These are phyloP conservation scores for Ceratocystis diversiconidia DNA, from an alignment of 2,329 filamentous ascomycete species.

Conservation along the genomic window DNA sequence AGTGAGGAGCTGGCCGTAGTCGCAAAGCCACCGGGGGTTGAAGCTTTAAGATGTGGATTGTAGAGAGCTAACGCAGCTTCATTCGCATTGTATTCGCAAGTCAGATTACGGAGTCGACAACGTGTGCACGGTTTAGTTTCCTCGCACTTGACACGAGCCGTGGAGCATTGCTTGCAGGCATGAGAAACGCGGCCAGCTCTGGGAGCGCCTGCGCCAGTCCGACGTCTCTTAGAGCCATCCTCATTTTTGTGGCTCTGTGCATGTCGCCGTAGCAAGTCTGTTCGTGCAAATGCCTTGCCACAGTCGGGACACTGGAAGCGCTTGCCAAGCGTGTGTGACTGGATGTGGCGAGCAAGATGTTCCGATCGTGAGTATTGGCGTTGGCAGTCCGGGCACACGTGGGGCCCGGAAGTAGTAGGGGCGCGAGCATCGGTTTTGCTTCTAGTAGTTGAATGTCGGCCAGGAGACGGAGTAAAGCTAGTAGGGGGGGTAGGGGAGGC, in stretches of 20 bases:
- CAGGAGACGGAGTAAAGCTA: constrained; percentile 14
- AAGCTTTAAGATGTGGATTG: constrained; percentile 19
- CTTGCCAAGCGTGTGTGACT: constrained; percentile 37
- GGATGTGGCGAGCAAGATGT: constrained; percentile 38
- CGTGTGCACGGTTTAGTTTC: constrained; percentile 40
- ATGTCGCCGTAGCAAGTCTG: constrained; percentile 40
- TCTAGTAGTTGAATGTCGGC: not conserved
- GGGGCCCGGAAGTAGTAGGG: constrained; percentile 6
- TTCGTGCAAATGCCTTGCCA: constrained; percentile 39
- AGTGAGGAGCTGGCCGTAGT: not conserved
- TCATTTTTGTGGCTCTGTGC: constrained; percentile 36
- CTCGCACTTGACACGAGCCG: constrained; percentile 41
- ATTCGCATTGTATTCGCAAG: constrained; percentile 30
- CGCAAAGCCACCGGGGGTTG: constrained; percentile 11
- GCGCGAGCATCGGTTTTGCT: not conserved
- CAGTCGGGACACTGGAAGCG: constrained; percentile 37
- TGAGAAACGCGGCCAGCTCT: constrained; percentile 37
- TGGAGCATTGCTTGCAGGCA: constrained; percentile 38
- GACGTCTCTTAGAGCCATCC: constrained; percentile 34
- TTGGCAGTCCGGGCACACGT: constrained; percentile 39
- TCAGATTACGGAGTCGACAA: constrained; percentile 34
- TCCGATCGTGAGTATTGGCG: constrained; percentile 39
- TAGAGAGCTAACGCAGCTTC: constrained; percentile 21
- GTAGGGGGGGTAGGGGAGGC: constrained; percentile 9
- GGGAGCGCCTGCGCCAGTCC: constrained; percentile 32